Evolutionary conservation across 306 rosid genomes (phyloP), one percentile per base, ranked within the genome.

Genomic region (Lathyrus aphaca): DNA sequence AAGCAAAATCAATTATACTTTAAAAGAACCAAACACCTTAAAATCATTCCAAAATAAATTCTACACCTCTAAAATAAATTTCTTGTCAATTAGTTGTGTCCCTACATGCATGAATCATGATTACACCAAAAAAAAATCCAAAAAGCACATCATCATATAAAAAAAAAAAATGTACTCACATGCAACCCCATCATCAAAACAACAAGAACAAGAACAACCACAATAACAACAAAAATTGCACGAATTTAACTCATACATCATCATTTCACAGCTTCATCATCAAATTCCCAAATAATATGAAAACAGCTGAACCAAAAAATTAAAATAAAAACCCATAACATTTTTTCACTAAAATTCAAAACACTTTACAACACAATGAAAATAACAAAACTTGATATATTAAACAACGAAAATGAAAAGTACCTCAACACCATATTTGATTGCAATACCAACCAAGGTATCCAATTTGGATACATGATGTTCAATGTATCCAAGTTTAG

Each of bases 361-460:
- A 55, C 5, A 35, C 7, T 12, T 6, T 5, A 8, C 17, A 57
- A 9, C 39, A 72, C 15, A 48, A 48, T 39, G 5, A 58, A 30
- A 72, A 48, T 10, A 72, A 38, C 29, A 56, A 46, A 72, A 35
- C 53, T 25, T 4, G 21, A 64, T 12, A n/a, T 7, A 15, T 23
- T 48, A 53, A 5, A 19, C 5, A 45, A 43, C 35, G 10, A 46
- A 4, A 59, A 0, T 2, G 1, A 3, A 6, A 18, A 12, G 7
- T 78, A 91, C 98, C 96, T 92, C 96, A 32, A 90, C 96, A 27
- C 98, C 96, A 46, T 92, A 92, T 79, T 89, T 92, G 86, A 92
- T 92, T 63, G 98, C 96, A 37, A 92, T 80, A 25, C 98, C 98
- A 67, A 79, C 98, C 64, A 92, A 85, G 17, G 98, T 92, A 66